Evolutionary conservation across 805 yeast genomes (phyloP).

Genomic region (Candida stauntonica): DNA sequence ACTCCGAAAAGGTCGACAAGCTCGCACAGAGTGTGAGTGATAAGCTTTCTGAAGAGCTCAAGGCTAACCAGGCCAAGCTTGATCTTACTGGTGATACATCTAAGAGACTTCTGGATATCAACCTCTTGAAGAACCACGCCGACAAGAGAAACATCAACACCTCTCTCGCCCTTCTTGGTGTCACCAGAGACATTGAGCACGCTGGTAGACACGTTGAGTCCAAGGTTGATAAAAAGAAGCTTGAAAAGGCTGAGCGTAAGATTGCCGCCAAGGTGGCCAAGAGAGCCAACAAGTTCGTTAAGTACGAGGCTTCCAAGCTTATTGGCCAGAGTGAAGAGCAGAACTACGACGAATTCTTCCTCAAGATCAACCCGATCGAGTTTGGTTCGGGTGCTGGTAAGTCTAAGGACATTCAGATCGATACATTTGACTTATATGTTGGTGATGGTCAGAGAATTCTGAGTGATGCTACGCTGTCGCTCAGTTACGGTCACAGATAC

Average conservation of each 20-base stretch:
- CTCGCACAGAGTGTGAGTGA: constrained; percentile 45
- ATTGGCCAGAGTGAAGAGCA: constrained; percentile 58
- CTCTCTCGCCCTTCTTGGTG: constrained; percentile 72
- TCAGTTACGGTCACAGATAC: constrained; percentile 89
- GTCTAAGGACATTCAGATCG: constrained; percentile 93
- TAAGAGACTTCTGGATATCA: constrained; percentile 75
- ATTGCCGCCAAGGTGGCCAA: constrained; percentile 97
- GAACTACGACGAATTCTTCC: constrained; percentile 91
- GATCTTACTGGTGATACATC: constrained; percentile 84
- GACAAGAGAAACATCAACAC: constrained; percentile 69
- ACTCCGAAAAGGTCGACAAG: constrained; percentile 45
- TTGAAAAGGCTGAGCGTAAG: constrained; percentile 95
- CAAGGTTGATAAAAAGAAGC: constrained; percentile 92
- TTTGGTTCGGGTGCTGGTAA: constrained; percentile 89
- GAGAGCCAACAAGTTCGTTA: constrained; percentile 70
- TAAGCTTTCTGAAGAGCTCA: constrained; percentile 47
- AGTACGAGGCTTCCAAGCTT: constrained; percentile 92
- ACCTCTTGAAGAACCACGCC: constrained; percentile 60
- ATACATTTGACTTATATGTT: constrained; percentile 88
- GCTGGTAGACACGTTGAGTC: constrained; percentile 90
- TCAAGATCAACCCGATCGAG: constrained; percentile 92
- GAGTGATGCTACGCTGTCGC: constrained; percentile 79
- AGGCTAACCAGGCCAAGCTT: constrained; percentile 66
- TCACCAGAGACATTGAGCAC: constrained; percentile 81
- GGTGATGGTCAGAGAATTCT: constrained; percentile 94